Evolutionary conservation across 2,329 filamentous ascomycete species (phyloP), one percentile per base, ranked within the genome.

Genomic region (Rasamsonia emersonii): DNA sequence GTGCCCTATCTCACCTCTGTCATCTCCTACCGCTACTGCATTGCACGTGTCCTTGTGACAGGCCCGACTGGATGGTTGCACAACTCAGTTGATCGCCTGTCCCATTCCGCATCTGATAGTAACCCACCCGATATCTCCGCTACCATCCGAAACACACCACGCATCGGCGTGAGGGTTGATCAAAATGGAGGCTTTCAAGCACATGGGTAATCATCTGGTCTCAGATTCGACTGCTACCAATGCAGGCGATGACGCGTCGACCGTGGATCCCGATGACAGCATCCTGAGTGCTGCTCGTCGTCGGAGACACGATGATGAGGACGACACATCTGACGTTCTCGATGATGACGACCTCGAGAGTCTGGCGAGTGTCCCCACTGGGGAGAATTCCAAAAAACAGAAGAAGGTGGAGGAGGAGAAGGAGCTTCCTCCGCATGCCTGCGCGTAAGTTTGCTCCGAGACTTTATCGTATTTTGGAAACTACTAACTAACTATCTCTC

Each of bases 341-440:
- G 84, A 86, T 44, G 84, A 91, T 42, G 88, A 95, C 41, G 84
- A 93, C 46, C 56, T 72, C 37, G 76, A 81, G 54, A 80, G 76
- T 50, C 67, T 93, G 54, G 81, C 82, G 25, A 95, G 86, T 54
- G 79, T 84, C 46, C 78, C 85, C 6, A 74, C 86, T 18, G 85
- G 86, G 44, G 83, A 80, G 28, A 69, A 80, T 56, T 79, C 78
- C 47, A 80, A 77, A 42, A 64, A 64, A 44, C 53, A 61, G 32
- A 61, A 58, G 40, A 66, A 69, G 46, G 53, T 70, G 7, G 84
- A 93, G 46, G 86, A 93, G 54, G 84, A 93, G 48, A 88, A 88
- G 52, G 86, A 94, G 59, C 75, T 96, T 33, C 91, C 91, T 16
- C 69, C 84, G 41, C 91, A 98, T 67, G 91, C 93, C 45, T 98